Conservation (phyloP, 2,329 filamentous ascomycete species). For the Leptographium lundbergii region DNA sequence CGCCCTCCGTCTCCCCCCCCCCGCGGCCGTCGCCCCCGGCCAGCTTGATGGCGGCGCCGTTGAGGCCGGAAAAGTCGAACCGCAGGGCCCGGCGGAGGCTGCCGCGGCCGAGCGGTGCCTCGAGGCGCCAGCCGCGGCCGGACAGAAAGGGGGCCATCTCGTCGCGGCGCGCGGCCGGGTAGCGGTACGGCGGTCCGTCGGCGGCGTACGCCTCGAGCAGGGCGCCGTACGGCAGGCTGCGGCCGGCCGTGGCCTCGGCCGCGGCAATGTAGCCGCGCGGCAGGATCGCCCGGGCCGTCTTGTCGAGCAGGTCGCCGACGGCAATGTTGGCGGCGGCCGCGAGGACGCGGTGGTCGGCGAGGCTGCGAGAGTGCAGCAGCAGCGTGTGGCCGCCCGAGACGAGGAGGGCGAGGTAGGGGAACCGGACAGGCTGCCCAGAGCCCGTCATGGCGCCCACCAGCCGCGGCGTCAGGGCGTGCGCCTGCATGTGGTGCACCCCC, state of each 20-base stretch:
- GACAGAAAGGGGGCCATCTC: slow-evolving; percentile 36
- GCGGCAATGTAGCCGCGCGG: slow-evolving; percentile 44
- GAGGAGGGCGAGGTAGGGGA: slow-evolving; percentile 79
- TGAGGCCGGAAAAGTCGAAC: slow-evolving; percentile 65
- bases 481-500: slow-evolving; percentile 94
- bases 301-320: slow-evolving; percentile 84
- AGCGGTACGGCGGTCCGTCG: too few relatives aligned
- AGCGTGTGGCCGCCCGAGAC: slow-evolving; percentile 89
- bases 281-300: slow-evolving; percentile 65
- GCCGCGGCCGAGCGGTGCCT: slow-evolving; percentile 44
- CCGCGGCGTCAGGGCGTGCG: slow-evolving; percentile 79
- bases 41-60: slow-evolving; percentile 32
- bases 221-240: slow-evolving; percentile 65
- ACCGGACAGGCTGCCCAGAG: slow-evolving; percentile 29
- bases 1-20: slow-evolving; percentile 6
- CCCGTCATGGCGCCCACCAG: slow-evolving; percentile 46
- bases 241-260: slow-evolving; percentile 20
- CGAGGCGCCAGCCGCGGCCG: slow-evolving; percentile 48
- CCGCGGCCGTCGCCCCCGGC: slow-evolving; percentile 14
- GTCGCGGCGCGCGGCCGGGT: slow-evolving; percentile 43
- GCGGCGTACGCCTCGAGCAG: slow-evolving; percentile 75
- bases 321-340: slow-evolving; percentile 68
- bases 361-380: slow-evolving; percentile 58
- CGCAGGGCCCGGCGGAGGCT: slow-evolving; percentile 38
- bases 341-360: slow-evolving; percentile 60